These are phyloP conservation scores for Emericellopsis terricola DNA, from an alignment of 495 filamentous ascomycete genomes.

Conservation along the genomic window DNA sequence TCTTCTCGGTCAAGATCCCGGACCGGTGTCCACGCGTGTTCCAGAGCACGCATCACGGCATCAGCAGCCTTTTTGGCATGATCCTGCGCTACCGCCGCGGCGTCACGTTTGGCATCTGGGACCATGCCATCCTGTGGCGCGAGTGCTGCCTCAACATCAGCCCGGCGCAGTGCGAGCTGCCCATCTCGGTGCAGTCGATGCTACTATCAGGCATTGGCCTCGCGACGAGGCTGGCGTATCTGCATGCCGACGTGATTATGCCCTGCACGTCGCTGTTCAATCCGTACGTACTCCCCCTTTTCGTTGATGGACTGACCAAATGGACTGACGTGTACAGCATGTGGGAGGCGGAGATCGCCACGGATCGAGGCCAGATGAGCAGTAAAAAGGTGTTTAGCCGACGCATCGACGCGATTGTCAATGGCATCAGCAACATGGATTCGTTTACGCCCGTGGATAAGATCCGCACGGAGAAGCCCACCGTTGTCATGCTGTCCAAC, in stretches of 20 bases:
- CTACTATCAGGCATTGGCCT: slow-evolving; percentile 1
- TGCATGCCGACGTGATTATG: slow-evolving; percentile 1
- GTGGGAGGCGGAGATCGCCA: slow-evolving; percentile 2
- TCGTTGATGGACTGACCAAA: background rate
- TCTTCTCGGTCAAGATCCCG: slow-evolving; percentile 3
- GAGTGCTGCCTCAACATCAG: slow-evolving; percentile 3
- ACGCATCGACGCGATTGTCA: slow-evolving; percentile 3
- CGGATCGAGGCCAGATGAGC: background rate
- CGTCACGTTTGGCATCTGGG: slow-evolving; percentile 1
- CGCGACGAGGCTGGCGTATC: slow-evolving; percentile 1
- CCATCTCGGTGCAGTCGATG: slow-evolving; percentile 1
- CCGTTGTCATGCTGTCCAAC: slow-evolving; percentile 24
- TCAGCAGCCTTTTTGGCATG: slow-evolving; percentile 2
- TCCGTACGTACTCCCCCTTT: background rate
- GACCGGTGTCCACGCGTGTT: background rate
- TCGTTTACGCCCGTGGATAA: background rate
- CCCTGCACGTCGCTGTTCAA: slow-evolving; percentile 1
- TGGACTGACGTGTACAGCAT: background rate
- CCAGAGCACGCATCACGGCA: slow-evolving; percentile 3
- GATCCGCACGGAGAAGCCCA: background rate
- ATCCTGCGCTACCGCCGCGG: background rate
- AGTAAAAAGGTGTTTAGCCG: background rate
- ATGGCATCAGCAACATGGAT: slow-evolving; percentile 4
- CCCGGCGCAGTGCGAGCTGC: slow-evolving; percentile 1
- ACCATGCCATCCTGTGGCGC: slow-evolving; percentile 3